These are phyloP conservation scores for Oxytropis ochrocephala DNA, from an alignment of 306 rosid genomes.

Conservation along the genomic window DNA sequence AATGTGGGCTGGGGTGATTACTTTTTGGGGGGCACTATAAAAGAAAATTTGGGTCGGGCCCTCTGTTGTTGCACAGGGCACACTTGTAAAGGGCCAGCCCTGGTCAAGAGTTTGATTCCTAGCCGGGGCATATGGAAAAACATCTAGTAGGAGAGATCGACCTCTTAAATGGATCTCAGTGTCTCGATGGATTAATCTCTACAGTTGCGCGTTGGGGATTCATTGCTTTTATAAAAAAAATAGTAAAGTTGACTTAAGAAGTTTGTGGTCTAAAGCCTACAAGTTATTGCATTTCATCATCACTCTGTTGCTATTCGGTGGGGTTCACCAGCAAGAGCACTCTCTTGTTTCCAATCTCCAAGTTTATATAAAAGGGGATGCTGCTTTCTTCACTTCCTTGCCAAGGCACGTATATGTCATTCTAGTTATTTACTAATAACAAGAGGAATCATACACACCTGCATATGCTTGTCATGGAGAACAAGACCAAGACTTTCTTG, in stretches of 20 bases:
- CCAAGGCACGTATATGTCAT: constrained; percentile 20
- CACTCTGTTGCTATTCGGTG: constrained; percentile 47
- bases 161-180: no score
- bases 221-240: no score
- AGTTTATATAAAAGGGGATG: constrained; percentile 30
- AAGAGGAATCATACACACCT: background rate
- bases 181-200: no score
- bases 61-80: no score
- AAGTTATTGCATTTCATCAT: constrained; percentile 58
- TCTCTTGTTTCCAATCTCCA: constrained; percentile 11
- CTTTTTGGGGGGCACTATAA: no score
- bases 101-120: no score
- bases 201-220: no score
- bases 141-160: no score
- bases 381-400: constrained; percentile 17
- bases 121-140: no score
- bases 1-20: no score
- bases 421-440: background rate
- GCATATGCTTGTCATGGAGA: constrained; percentile 37
- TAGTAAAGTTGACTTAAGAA: constrained; percentile 57
- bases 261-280: constrained; percentile 31
- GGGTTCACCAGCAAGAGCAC: constrained; percentile 39
- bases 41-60: no score
- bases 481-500: constrained; percentile 31
- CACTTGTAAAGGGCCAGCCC: no score